Evolutionary conservation across 495 filamentous ascomycete species (phyloP).

Genomic region (Penicillium macrosclerotiorum): DNA sequence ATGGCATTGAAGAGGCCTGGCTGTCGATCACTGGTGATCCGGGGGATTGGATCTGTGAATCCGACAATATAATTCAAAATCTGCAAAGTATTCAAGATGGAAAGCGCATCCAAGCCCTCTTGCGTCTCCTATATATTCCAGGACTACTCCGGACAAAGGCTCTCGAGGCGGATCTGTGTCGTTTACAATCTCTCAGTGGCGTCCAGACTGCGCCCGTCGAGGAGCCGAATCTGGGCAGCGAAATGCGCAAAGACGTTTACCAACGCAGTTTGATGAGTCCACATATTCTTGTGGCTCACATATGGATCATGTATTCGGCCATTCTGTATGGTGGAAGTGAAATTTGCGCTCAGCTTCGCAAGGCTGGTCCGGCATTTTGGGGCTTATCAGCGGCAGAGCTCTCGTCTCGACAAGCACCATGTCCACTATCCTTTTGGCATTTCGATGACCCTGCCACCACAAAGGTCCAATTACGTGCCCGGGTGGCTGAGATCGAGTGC

Average conservation of each 20-base stretch:
- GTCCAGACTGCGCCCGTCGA: background rate
- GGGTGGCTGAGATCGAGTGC: constrained; percentile 35
- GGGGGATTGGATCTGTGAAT: constrained; percentile 11
- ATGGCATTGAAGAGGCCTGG: constrained; percentile 13
- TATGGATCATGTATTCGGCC: constrained; percentile 61
- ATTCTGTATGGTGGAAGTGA: constrained; percentile 56
- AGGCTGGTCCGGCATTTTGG: constrained; percentile 48
- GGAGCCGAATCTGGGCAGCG: background rate
- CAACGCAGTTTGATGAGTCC: constrained; percentile 31
- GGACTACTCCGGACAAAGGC: constrained; percentile 9
- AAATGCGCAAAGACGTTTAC: constrained; percentile 7
- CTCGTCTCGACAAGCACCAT: constrained; percentile 28
- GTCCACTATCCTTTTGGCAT: constrained; percentile 27
- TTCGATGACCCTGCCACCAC: constrained; percentile 16
- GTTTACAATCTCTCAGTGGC: constrained; percentile 2
- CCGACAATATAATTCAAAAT: background rate
- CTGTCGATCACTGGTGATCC: constrained; percentile 13
- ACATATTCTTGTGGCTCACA: constrained; percentile 55
- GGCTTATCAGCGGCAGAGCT: constrained; percentile 11
- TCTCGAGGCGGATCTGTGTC: constrained; percentile 11
- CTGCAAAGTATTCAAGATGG: too few relatives aligned
- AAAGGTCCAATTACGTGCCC: constrained; percentile 21
- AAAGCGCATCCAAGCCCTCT: constrained; percentile 7
- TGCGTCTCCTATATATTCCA: constrained; percentile 12
- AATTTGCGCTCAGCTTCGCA: constrained; percentile 44